phyloP scores from a whole-genome alignment of 768 basidiomycete genomes.

The Lactarius evosmus region DNA sequence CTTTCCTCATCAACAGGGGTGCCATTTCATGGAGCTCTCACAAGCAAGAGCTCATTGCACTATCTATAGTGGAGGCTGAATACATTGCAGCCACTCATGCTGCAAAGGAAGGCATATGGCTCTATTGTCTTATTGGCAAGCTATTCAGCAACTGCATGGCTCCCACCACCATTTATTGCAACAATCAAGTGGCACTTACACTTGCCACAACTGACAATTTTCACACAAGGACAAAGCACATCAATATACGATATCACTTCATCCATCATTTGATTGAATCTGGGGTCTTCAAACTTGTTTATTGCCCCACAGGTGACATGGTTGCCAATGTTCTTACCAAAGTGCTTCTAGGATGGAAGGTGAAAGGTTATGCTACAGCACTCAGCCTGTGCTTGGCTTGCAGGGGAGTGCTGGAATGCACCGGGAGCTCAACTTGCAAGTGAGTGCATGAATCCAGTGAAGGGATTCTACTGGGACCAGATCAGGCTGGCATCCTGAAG shows the following conservation, averaged over 20 bases:
- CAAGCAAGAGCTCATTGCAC: slow-evolving; percentile 9
- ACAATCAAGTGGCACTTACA: slow-evolving; percentile 9
- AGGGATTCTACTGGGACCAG: too few relatives aligned
- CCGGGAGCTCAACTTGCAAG: background rate
- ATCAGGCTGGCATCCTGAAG: too few relatives aligned
- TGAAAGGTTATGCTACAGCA: too few relatives aligned
- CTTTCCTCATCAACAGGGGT: background rate
- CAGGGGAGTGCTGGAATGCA: too few relatives aligned
- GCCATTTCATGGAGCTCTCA: background rate
- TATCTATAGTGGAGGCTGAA: slow-evolving; percentile 5
- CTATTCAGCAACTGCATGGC: background rate
- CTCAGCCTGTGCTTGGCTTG: too few relatives aligned
- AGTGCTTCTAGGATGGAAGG: too few relatives aligned
- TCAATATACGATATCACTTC: slow-evolving; percentile 11
- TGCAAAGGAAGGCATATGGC: slow-evolving; percentile 3
- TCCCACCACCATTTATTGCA: background rate
- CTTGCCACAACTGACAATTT: slow-evolving; percentile 6
- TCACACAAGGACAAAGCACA: slow-evolving; percentile 13
- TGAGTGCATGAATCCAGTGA: too few relatives aligned
- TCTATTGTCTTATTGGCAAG: background rate
- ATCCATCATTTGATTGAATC: background rate
- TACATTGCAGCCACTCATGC: slow-evolving; percentile 2
- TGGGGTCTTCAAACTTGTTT: background rate
- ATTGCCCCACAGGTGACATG: slow-evolving; percentile 15
- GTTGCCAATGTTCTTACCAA: background rate